phyloP scores from a whole-genome alignment of 2,329 filamentous ascomycete species.

The Scedosporium aurantiacum region DNA sequence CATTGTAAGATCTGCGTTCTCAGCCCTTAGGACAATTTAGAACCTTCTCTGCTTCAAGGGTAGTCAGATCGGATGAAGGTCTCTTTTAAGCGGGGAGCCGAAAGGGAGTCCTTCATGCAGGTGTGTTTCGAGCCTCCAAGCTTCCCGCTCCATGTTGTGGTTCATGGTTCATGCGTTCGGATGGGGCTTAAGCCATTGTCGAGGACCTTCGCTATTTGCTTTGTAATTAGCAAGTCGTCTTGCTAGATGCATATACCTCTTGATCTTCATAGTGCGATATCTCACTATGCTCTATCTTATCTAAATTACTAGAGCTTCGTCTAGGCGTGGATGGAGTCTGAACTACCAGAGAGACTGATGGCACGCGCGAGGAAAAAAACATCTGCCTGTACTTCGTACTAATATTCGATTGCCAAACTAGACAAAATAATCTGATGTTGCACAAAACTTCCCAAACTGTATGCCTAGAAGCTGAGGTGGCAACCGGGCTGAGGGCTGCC shows the following conservation, averaged over 20 bases:
- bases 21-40: not conserved
- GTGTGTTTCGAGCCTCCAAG: not conserved
- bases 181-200: not conserved
- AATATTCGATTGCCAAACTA: no score
- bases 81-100: not conserved
- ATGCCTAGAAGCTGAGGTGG: no score
- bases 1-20: not conserved
- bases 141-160: not conserved
- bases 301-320: no score
- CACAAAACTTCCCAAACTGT: no score
- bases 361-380: no score
- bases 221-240: not conserved
- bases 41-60: not conserved
- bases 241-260: not conserved
- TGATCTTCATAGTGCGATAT: not conserved
- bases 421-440: no score
- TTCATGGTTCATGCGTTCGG: not conserved
- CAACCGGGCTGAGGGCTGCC: no score
- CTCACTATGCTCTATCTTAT: no score
- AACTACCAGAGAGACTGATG: no score
- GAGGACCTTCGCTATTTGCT: not conserved
- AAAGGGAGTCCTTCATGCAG: not conserved
- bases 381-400: no score
- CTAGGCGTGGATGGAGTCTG: no score
- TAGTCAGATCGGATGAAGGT: not conserved